phyloP scores from a whole-genome alignment of 768 basidiomycete species.

The Tulasnella sp. region DNA sequence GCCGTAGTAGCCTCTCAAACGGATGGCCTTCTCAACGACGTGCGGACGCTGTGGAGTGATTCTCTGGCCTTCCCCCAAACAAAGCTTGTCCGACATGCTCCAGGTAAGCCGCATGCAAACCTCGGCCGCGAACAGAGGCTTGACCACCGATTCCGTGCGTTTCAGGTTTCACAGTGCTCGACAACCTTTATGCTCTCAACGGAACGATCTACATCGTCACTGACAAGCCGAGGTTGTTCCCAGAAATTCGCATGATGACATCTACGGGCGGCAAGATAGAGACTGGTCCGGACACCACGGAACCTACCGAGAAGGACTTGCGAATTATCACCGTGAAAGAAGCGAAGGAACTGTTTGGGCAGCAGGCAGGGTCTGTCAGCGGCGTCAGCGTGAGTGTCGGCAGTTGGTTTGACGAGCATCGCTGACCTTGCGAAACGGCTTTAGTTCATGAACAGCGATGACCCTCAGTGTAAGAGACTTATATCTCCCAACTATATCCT shows the following conservation, averaged over 20 bases:
- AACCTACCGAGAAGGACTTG: constrained; percentile 74
- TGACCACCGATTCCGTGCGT: not conserved
- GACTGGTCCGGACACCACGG: constrained; percentile 48
- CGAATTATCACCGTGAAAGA: constrained; percentile 60
- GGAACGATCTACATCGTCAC: constrained; percentile 68
- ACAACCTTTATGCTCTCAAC: constrained; percentile 69
- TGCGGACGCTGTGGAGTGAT: not conserved
- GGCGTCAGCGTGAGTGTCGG: constrained; percentile 53
- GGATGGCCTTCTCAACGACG: not conserved
- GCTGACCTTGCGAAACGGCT: not conserved
- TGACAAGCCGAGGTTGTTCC: constrained; percentile 55
- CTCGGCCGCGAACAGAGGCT: too few species aligned
- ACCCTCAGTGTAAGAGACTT: constrained; percentile 61
- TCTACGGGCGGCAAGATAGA: constrained; percentile 57
- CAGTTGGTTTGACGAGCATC: not conserved
- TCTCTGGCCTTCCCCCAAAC: not conserved
- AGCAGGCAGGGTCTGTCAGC: constrained; percentile 59
- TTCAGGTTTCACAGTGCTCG: constrained; percentile 74
- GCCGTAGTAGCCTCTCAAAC: not conserved
- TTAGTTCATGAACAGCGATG: constrained; percentile 73
- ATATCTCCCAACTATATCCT: not conserved
- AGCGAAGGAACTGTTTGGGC: constrained; percentile 62
- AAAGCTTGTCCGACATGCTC: not conserved
- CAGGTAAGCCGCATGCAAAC: constrained; percentile 23
- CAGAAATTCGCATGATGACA: constrained; percentile 57